Percentiles rank a stretch among this genome's conserved stretches.
phyloP scores from a whole-genome alignment of 768 basidiomycete species.

The Termitomyces sp. region DNA sequence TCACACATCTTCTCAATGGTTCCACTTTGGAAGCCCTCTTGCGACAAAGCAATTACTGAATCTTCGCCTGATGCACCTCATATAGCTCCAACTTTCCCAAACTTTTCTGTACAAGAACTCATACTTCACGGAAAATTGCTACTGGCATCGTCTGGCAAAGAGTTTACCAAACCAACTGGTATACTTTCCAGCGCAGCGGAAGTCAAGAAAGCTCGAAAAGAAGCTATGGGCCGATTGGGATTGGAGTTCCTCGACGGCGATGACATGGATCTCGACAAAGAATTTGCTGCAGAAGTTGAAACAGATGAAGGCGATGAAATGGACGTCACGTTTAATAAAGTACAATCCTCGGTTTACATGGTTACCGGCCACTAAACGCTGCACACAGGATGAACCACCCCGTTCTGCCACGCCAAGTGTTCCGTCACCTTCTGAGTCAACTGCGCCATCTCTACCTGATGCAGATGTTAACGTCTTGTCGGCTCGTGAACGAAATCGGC shows the following conservation, averaged over 20 bases:
- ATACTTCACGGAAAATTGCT: slow-evolving; percentile 75
- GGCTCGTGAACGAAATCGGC: slow-evolving; percentile 86
- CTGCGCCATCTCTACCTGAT: slow-evolving; percentile 34
- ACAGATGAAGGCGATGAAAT: slow-evolving; percentile 31
- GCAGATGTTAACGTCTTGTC: slow-evolving; percentile 59
- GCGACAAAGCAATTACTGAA: slow-evolving; percentile 25
- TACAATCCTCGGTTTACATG: slow-evolving; percentile 27
- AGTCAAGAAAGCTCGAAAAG: slow-evolving; percentile 82
- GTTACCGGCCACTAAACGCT: slow-evolving; percentile 30
- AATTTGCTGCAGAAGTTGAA: slow-evolving; percentile 59
- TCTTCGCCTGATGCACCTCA: slow-evolving; percentile 22
- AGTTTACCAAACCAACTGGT: slow-evolving; percentile 72
- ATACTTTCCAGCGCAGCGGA: slow-evolving; percentile 72
- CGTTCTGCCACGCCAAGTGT: slow-evolving; percentile 43
- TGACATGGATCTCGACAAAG: slow-evolving; percentile 84
- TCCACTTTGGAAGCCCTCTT: slow-evolving; percentile 69
- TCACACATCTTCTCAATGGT: slow-evolving; percentile 83
- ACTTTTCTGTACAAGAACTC: slow-evolving; percentile 73
- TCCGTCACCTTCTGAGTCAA: slow-evolving; percentile 48
- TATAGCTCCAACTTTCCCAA: slow-evolving; percentile 55
- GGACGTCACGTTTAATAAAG: slow-evolving; percentile 29
- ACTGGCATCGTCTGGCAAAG: slow-evolving; percentile 90
- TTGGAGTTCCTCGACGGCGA: slow-evolving; percentile 83
- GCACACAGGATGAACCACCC: slow-evolving; percentile 35
- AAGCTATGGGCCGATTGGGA: slow-evolving; percentile 84